A percentile compares a stretch with the other conserved stretches of the same genome.
Conservation (phyloP, 1,139 yeast genomes). For the Pichia sp. region DNA sequence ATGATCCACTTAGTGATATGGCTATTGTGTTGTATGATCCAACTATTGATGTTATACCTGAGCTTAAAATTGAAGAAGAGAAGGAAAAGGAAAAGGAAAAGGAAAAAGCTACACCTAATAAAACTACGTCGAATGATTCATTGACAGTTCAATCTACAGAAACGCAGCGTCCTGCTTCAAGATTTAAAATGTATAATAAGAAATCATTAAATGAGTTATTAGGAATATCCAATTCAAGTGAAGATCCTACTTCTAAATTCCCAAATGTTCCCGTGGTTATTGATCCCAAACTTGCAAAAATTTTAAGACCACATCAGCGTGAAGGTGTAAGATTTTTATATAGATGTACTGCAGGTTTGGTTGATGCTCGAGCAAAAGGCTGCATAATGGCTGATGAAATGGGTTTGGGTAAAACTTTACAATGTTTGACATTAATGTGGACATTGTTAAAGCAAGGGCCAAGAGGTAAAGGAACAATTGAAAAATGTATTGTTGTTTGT, state of each 20-base stretch:
- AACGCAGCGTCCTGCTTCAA: conserved; percentile 21
- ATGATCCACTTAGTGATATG: conserved; percentile 88
- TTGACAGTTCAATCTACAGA: conserved; percentile 1
- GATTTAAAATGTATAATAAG: conserved; percentile 35
- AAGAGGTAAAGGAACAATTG: conserved; percentile 75
- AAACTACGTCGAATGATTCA: conserved; percentile 9
- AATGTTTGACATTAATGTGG: conserved; percentile 92
- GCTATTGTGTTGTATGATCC: conserved; percentile 96
- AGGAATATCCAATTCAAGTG: conserved; percentile 54
- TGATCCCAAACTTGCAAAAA: conserved; percentile 80
- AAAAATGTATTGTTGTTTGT: conserved; percentile 88
- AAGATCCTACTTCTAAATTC: conserved; percentile 42
- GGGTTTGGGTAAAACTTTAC: conserved; percentile 96
- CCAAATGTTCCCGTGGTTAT: conserved; percentile 94
- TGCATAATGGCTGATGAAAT: conserved; percentile 99
- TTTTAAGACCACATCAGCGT: conserved; percentile 90
- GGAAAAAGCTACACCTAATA: conserved; percentile 2
- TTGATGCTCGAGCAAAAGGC: conserved; percentile 84
- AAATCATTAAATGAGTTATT: conserved; percentile 74
- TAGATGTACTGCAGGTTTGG: conserved; percentile 82
- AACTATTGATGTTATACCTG: conserved; percentile 65
- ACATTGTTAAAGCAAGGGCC: conserved; percentile 87
- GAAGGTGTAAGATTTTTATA: conserved; percentile 92
- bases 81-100: conserved; percentile 10
- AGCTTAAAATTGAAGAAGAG: conserved; percentile 27